These are phyloP conservation scores for Acanthamoeba polyphaga DNA, from an alignment of 208 protist species.

Conservation along the genomic window DNA sequence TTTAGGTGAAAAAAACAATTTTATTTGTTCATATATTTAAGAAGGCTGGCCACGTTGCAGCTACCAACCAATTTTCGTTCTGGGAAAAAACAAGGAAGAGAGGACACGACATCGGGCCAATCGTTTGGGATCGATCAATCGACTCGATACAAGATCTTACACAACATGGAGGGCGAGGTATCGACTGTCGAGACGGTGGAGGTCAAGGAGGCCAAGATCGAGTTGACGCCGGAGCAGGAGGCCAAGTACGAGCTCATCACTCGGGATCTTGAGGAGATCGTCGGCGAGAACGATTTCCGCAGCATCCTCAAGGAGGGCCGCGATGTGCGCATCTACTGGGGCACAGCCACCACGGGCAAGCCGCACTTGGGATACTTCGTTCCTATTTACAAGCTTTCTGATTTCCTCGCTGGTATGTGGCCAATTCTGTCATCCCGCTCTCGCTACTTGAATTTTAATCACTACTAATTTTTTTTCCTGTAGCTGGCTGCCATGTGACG, in stretches of 20 bases:
- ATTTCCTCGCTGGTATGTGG: slow-evolving; percentile 78
- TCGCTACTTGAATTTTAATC: not conserved
- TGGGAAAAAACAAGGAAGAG: not conserved
- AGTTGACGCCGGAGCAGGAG: slow-evolving; percentile 65
- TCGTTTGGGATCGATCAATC: not conserved
- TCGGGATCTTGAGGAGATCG: slow-evolving; percentile 79
- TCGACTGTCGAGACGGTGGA: not conserved
- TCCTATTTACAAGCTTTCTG: slow-evolving; percentile 85
- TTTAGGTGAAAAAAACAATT: no score
- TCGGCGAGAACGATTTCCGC: slow-evolving; percentile 74
- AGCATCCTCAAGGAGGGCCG: slow-evolving; percentile 76
- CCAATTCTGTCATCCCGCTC: not conserved
- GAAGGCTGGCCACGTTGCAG: not conserved
- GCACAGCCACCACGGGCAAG: slow-evolving; percentile 84
- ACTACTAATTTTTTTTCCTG: not conserved
- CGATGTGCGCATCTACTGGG: slow-evolving; percentile 85
- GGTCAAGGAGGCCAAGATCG: not conserved
- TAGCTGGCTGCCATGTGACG: slow-evolving; percentile 74
- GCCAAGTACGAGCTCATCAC: slow-evolving; percentile 78
- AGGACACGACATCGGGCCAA: not conserved
- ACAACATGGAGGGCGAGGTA: slow-evolving; percentile 25
- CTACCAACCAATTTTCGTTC: not conserved
- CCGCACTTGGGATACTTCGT: slow-evolving; percentile 88
- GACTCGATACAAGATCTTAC: not conserved
- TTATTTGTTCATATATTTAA: not conserved